These are phyloP conservation scores for Trichocomaceae sp. DNA, from an alignment of 2,329 filamentous ascomycete species.

Conservation along the genomic window DNA sequence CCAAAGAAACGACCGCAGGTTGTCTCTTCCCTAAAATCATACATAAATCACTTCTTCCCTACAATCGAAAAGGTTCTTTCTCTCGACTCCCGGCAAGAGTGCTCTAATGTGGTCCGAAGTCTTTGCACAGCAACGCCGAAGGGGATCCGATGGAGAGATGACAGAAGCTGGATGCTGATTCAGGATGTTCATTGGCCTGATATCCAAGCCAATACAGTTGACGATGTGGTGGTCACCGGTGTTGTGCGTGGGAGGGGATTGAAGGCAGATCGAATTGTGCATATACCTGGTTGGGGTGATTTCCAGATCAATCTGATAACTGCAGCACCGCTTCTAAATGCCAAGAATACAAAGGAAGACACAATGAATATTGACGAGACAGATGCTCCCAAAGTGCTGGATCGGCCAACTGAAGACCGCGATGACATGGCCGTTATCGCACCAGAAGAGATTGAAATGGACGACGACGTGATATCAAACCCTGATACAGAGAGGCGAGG, in stretches of 20 bases:
- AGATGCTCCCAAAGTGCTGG: slow-evolving; percentile 49
- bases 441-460: slow-evolving; percentile 77
- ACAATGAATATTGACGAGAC: slow-evolving; percentile 63
- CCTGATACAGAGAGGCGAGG: slow-evolving; percentile 63
- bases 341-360: slow-evolving; percentile 49
- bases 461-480: slow-evolving; percentile 52
- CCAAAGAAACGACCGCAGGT: slow-evolving; percentile 72
- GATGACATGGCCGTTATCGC: slow-evolving; percentile 80
- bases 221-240: slow-evolving; percentile 70
- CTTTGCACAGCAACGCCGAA: slow-evolving; percentile 89
- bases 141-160: slow-evolving; percentile 90
- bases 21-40: slow-evolving; percentile 77
- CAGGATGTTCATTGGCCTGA: slow-evolving; percentile 71
- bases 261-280: slow-evolving; percentile 83
- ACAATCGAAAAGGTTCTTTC: slow-evolving; percentile 85
- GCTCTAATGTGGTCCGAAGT: slow-evolving; percentile 81
- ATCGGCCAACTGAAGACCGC: slow-evolving; percentile 67
- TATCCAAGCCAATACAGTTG: slow-evolving; percentile 37
- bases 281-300: slow-evolving; percentile 88
- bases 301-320: slow-evolving; percentile 89
- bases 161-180: slow-evolving; percentile 89
- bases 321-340: slow-evolving; percentile 60
- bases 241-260: slow-evolving; percentile 77
- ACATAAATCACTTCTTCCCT: slow-evolving; percentile 90
- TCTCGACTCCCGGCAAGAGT: slow-evolving; percentile 82